Base-by-base conservation (phyloP, 768 basidiomycete genomes). In the Suillus tomentosus region DNA sequence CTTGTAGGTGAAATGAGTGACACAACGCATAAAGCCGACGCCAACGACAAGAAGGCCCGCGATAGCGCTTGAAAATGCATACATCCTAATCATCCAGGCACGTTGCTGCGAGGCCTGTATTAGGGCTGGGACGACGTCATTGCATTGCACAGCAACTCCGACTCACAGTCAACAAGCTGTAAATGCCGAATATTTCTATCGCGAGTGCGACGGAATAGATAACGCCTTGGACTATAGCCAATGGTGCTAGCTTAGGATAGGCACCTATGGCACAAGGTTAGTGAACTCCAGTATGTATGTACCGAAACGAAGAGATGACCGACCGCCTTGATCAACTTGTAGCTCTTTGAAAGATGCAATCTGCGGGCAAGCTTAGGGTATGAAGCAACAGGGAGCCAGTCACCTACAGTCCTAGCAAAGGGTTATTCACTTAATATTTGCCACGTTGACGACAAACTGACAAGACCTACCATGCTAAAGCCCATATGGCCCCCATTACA, bases 1-100 rank as follows among this genome's bases (percentile, higher is more conserved):
- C 84, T 91, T 92, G 78, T 81, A 81, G 0, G 79, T 79, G 67
- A 91, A 92, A 69, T 94, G 91, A 1, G 85, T 78, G 9, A 93
- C 73, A 10, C 85, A 77, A 36, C 85, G 81, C 66, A 88, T 69
- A 47, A 92, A 66, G 8, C 83, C 85, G 4, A 83, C 75, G 0
- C 76, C 89, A 7, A 82, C 67, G 27, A 88, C 76, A 2, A 87
- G 69, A 55, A 88, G 71, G 22, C 83, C 72, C 7, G 80, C 81
- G 3, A 83, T 64, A 0, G 78, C 74, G 2, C 85, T 83, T 19
- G 85, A 68, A 56, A 82, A 79, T 1, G 88, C 82, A 71, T 86
- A 92, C 3, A 84, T 67, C 60, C 86, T 83, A 40, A 89, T 79
- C 31, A 88, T 69, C 0, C 71, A 40, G 2, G 85, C 63, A 54